A percentile compares a stretch with the other conserved stretches of the same genome.
These are phyloP conservation scores for Gynandropsis gynandra DNA, from an alignment of 345 rosid genomes.

Conservation along the genomic window DNA sequence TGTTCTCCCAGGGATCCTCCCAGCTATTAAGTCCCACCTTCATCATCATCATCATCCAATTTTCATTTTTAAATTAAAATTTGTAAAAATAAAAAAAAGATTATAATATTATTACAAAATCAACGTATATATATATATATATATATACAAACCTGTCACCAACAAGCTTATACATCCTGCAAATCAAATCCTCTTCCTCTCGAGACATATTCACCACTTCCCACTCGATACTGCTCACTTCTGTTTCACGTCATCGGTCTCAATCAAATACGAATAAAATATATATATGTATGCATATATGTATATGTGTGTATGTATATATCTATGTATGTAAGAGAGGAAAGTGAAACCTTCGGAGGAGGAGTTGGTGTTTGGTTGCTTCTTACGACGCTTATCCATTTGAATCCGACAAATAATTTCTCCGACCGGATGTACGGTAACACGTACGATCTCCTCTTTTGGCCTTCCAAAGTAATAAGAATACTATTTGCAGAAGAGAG, in stretches of 20 bases:
- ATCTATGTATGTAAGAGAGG: neutral
- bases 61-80: too few species aligned
- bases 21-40: slow-evolving; percentile 67
- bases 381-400: slow-evolving; percentile 31
- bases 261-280: too few species aligned
- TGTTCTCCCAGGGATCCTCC: slow-evolving; percentile 71
- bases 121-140: neutral
- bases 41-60: too few species aligned
- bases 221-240: slow-evolving; percentile 46
- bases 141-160: slow-evolving; percentile 39
- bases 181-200: slow-evolving; percentile 51
- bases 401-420: neutral
- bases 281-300: too few species aligned
- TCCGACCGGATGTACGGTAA: too few species aligned
- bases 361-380: slow-evolving; percentile 22
- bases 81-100: neutral
- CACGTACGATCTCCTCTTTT: too few species aligned
- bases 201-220: slow-evolving; percentile 35
- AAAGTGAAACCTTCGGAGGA: slow-evolving; percentile 22
- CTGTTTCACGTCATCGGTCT: slow-evolving; percentile 28
- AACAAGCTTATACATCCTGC: slow-evolving; percentile 43
- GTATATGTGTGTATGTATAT: too few species aligned
- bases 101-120: too few species aligned
- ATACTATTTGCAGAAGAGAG: slow-evolving; percentile 7
- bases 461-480: too few species aligned